Evolutionary conservation across 805 yeast species (phyloP).

Genomic region (Lipomyces spencermartinsiae): DNA sequence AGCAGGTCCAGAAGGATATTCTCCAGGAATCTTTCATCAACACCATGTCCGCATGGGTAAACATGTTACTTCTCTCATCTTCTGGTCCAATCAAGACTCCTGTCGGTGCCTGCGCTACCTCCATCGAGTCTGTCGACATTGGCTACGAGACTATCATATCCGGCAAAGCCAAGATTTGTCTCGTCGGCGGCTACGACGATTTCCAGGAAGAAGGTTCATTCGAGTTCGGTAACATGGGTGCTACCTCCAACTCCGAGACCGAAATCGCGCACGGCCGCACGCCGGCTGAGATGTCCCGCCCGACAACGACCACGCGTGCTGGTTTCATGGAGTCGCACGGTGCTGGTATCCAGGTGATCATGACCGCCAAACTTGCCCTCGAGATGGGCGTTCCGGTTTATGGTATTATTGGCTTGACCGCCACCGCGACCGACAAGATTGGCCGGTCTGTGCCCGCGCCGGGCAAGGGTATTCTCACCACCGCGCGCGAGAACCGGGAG

Average conservation of each 20-base stretch:
- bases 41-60: slow-evolving; percentile 99
- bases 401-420: slow-evolving; percentile 91
- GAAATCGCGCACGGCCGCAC: slow-evolving; percentile 96
- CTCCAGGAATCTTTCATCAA: slow-evolving; percentile 98
- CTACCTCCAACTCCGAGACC: slow-evolving; percentile 86
- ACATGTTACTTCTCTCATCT: slow-evolving; percentile 93
- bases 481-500: slow-evolving; percentile 92
- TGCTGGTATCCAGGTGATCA: slow-evolving; percentile 95
- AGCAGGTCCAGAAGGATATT: slow-evolving; percentile 95
- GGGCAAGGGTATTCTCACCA: slow-evolving; percentile 98
- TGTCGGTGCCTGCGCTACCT: slow-evolving; percentile 99
- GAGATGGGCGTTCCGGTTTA: slow-evolving; percentile 99
- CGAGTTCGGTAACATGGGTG: slow-evolving; percentile 99
- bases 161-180: slow-evolving; percentile 93
- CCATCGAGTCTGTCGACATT: slow-evolving; percentile 94
- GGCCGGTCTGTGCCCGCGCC: slow-evolving; percentile 99
- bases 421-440: slow-evolving; percentile 97
- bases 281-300: slow-evolving; percentile 98
- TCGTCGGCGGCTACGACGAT: slow-evolving; percentile 99
- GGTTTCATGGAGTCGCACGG: slow-evolving; percentile 99
- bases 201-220: slow-evolving; percentile 99
- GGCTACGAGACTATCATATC: slow-evolving; percentile 93
- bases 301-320: slow-evolving; percentile 91
- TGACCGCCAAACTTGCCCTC: slow-evolving; percentile 92
- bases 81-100: slow-evolving; percentile 99